A percentile compares a stretch with the other conserved stretches of the same genome.
Conservation (phyloP, 1,284 basidiomycete species). For the Albatrellus sp. region DNA sequence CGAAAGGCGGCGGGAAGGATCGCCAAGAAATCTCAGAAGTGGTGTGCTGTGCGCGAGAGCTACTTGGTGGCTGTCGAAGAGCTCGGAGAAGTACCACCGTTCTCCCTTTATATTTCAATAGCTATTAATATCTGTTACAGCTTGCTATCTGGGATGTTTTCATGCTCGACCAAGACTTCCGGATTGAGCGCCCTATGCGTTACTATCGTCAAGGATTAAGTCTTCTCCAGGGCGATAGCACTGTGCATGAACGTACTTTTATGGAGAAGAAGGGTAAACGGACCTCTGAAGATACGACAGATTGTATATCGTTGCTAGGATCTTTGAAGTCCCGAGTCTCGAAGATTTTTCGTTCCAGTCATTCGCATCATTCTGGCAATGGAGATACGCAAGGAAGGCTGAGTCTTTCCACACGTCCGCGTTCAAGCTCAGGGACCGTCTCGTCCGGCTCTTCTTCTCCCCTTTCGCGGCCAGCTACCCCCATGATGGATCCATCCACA, state of each 20-base stretch:
- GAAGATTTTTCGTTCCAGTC: slow-evolving; percentile 26
- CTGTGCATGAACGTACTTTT: slow-evolving; percentile 16
- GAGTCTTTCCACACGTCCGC: not conserved
- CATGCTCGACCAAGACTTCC: slow-evolving; percentile 83
- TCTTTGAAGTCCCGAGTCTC: slow-evolving; percentile 40
- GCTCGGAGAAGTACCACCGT: slow-evolving; percentile 58
- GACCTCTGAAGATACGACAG: slow-evolving; percentile 14
- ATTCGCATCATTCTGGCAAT: slow-evolving; percentile 10
- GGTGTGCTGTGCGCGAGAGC: slow-evolving; percentile 92
- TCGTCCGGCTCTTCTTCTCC: slow-evolving; percentile 23
- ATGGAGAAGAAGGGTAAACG: slow-evolving; percentile 12
- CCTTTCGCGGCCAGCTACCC: slow-evolving; percentile 27
- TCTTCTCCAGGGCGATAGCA: slow-evolving; percentile 30
- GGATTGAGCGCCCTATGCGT: slow-evolving; percentile 67
- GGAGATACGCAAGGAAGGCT: slow-evolving; percentile 1
- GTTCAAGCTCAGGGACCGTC: slow-evolving; percentile 6
- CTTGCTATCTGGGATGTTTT: slow-evolving; percentile 87
- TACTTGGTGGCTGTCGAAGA: slow-evolving; percentile 85
- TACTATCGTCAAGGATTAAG: slow-evolving; percentile 71
- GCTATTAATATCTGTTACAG: slow-evolving; percentile 21
- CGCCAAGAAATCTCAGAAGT: slow-evolving; percentile 64
- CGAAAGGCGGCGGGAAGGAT: slow-evolving; percentile 56
- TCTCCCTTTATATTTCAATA: not conserved
- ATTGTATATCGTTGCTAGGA: slow-evolving; percentile 27
- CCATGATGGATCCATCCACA: slow-evolving; percentile 67